Conservation (phyloP, 441 rosid genomes). For the Cnidoscolus chayamansa region DNA sequence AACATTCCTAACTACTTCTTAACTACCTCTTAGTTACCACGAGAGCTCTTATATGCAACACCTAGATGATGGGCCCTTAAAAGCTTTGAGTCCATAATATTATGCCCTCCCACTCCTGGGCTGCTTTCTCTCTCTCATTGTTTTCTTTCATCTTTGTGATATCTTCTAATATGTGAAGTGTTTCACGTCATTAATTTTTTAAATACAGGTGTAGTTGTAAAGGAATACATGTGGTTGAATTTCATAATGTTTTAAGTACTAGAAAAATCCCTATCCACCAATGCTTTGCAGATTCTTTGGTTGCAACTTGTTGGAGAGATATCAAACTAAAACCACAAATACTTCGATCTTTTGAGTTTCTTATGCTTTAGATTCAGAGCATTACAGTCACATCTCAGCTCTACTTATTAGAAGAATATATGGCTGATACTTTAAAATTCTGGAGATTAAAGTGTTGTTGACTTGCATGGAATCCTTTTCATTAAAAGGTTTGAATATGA, state of each 20-base stretch:
- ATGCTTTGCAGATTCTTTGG: not conserved
- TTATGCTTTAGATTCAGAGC: slow-evolving; percentile 10
- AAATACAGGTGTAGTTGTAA: not conserved
- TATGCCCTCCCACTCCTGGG: too few species aligned
- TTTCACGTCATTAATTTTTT: not conserved
- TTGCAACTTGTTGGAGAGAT: not conserved
- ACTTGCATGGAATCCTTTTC: not conserved
- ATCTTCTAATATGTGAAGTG: not conserved
- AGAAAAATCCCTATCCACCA: not conserved
- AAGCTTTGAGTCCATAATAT: not conserved
- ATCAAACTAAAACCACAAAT: not conserved
- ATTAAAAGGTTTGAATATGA: not conserved
- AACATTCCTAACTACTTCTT: too few species aligned
- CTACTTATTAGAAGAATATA: not conserved
- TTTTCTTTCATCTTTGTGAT: not conserved
- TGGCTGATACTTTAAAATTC: not conserved
- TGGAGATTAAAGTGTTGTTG: not conserved
- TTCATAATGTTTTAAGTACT: not conserved
- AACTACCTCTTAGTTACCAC: too few species aligned
- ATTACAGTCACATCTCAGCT: not conserved
- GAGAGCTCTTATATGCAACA: too few species aligned
- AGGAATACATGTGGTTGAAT: slow-evolving; percentile 1
- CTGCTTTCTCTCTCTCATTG: not conserved
- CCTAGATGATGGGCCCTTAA: not conserved
- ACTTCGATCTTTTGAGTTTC: not conserved